A percentile compares a stretch with the other conserved stretches of the same genome.
Evolutionary conservation across 306 rosid species (phyloP).

Genomic region (Psophocarpus tetragonolobus): DNA sequence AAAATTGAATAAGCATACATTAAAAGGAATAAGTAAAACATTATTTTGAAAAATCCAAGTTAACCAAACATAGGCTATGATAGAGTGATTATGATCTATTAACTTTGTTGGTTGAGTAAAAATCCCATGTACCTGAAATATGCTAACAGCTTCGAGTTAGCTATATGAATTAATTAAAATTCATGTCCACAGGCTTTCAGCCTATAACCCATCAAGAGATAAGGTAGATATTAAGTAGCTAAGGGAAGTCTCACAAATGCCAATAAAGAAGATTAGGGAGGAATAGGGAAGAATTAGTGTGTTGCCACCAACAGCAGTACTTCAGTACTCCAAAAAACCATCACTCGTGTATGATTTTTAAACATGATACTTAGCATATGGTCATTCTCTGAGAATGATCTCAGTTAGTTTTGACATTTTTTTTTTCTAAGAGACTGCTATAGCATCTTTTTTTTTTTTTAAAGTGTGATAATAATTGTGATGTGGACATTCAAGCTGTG

Average conservation of each 20-base stretch:
- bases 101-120: not conserved
- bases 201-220: not conserved
- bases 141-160: not conserved
- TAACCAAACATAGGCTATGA: not conserved
- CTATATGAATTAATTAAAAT: not conserved
- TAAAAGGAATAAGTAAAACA: not conserved
- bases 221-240: not conserved
- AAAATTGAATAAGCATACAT: not conserved
- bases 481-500: not conserved
- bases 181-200: not conserved
- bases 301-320: not conserved
- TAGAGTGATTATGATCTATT: not conserved
- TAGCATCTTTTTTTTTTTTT: not conserved
- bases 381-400: not conserved
- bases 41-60: not conserved
- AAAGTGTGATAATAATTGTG: conserved; percentile 11
- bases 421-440: not conserved
- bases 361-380: not conserved
- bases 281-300: not conserved
- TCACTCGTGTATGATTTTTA: not conserved
- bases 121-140: not conserved
- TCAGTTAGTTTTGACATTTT: not conserved
- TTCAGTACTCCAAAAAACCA: not conserved
- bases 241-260: not conserved
- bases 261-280: not conserved